A percentile compares a stretch with the other conserved stretches of the same genome.
Conservation (phyloP, 495 filamentous ascomycete genomes). For the Penicillium cinerascens region DNA sequence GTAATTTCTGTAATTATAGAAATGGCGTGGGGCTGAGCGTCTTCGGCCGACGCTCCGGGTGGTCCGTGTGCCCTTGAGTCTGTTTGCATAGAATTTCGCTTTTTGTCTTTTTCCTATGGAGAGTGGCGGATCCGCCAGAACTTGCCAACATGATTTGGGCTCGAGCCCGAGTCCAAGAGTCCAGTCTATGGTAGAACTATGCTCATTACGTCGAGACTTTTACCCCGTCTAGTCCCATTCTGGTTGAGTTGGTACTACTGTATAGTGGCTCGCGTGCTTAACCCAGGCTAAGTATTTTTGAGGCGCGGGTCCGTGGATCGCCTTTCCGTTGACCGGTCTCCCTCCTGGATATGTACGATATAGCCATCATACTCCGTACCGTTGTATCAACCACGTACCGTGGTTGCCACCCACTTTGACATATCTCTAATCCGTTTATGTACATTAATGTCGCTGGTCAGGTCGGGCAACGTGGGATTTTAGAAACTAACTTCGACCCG, state of each 20-base stretch:
- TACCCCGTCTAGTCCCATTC: background rate
- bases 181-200: background rate
- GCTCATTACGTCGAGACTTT: constrained; percentile 6
- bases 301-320: background rate
- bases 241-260: background rate
- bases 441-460: background rate
- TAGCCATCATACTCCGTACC: background rate
- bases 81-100: background rate
- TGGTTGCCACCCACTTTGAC: background rate
- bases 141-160: background rate
- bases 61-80: constrained; percentile 1
- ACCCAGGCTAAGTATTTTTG: background rate
- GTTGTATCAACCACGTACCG: background rate
- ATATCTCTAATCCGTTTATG: background rate
- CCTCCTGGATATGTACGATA: background rate
- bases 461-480: background rate
- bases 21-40: background rate
- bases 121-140: background rate
- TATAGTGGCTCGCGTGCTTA: background rate
- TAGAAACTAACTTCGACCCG: constrained; percentile 11
- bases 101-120: background rate
- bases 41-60: constrained; percentile 15
- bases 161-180: background rate
- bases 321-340: background rate
- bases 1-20: background rate